A percentile compares a stretch with the other conserved stretches of the same genome.
Conservation (phyloP, 768 basidiomycete species). For the Suillus subalutaceus region DNA sequence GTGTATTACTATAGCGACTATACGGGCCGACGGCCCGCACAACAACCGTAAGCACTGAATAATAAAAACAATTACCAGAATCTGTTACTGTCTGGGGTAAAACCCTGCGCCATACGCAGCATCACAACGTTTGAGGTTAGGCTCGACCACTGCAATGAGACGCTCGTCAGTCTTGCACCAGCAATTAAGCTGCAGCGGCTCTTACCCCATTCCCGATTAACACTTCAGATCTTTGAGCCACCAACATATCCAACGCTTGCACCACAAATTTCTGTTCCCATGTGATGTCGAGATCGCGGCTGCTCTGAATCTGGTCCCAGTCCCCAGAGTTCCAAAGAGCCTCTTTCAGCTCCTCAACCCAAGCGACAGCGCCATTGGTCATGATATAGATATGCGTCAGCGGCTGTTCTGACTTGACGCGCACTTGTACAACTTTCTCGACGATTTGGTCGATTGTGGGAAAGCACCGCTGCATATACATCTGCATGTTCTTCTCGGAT, state of each 20-base stretch:
- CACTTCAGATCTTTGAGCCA: slow-evolving; percentile 47
- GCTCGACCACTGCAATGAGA: slow-evolving; percentile 39
- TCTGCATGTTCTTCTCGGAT: slow-evolving; percentile 23
- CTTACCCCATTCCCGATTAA: slow-evolving; percentile 57
- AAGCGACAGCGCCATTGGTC: slow-evolving; percentile 45
- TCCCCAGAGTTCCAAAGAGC: slow-evolving; percentile 33
- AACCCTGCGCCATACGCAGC: slow-evolving; percentile 35
- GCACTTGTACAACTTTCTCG: slow-evolving; percentile 36
- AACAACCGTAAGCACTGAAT: neutral
- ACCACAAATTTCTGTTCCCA: slow-evolving; percentile 46
- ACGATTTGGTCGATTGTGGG: slow-evolving; percentile 46
- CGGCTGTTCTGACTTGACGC: slow-evolving; percentile 23
- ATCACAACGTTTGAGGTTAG: slow-evolving; percentile 44
- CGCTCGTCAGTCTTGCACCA: slow-evolving; percentile 6
- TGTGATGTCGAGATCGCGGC: slow-evolving; percentile 41
- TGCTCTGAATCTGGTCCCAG: slow-evolving; percentile 44
- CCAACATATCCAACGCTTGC: slow-evolving; percentile 53
- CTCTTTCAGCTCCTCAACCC: slow-evolving; percentile 41
- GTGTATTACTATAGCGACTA: slow-evolving; percentile 1
- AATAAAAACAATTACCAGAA: slow-evolving; percentile 32
- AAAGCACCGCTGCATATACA: slow-evolving; percentile 44
- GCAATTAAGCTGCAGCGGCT: neutral
- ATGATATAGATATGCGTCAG: slow-evolving; percentile 47
- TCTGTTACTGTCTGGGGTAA: slow-evolving; percentile 30
- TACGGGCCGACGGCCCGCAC: neutral